Evolutionary conservation across 768 basidiomycete species (phyloP).

Genomic region (Calocybe cyanea): DNA sequence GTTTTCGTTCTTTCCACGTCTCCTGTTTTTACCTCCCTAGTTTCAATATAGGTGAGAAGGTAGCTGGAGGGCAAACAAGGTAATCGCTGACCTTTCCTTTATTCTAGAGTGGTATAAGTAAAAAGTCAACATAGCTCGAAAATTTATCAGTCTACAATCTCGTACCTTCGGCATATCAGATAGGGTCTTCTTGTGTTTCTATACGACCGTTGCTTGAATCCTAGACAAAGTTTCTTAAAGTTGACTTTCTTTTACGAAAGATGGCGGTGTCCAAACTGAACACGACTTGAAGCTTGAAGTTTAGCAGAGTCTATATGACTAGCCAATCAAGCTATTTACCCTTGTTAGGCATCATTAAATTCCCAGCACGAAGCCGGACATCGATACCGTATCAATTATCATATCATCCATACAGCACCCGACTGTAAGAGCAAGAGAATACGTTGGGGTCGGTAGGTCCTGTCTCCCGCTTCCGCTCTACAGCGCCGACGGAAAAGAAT

Average conservation of each 20-base stretch:
- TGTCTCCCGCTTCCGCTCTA: too few relatives aligned
- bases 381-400: too few relatives aligned
- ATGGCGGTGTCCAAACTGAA: background rate
- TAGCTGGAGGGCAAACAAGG: background rate
- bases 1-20: constrained; percentile 99
- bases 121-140: constrained; percentile 14
- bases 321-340: constrained; percentile 11
- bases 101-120: constrained; percentile 39
- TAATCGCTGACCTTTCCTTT: constrained; percentile 61
- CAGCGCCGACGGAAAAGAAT: too few relatives aligned
- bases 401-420: too few relatives aligned
- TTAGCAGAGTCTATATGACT: constrained; percentile 10
- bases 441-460: too few relatives aligned
- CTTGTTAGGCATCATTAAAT: constrained; percentile 14
- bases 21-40: constrained; percentile 97
- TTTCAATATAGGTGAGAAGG: background rate
- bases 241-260: constrained; percentile 1
- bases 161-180: constrained; percentile 49
- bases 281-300: constrained; percentile 4
- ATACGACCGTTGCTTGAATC: constrained; percentile 10
- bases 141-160: constrained; percentile 9
- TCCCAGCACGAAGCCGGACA: too few relatives aligned
- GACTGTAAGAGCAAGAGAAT: too few relatives aligned
- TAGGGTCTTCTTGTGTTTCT: constrained; percentile 9
- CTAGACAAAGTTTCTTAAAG: constrained; percentile 10